phyloP scores from a whole-genome alignment of 169 alveolate genomes.

The Plasmodium fragile region DNA sequence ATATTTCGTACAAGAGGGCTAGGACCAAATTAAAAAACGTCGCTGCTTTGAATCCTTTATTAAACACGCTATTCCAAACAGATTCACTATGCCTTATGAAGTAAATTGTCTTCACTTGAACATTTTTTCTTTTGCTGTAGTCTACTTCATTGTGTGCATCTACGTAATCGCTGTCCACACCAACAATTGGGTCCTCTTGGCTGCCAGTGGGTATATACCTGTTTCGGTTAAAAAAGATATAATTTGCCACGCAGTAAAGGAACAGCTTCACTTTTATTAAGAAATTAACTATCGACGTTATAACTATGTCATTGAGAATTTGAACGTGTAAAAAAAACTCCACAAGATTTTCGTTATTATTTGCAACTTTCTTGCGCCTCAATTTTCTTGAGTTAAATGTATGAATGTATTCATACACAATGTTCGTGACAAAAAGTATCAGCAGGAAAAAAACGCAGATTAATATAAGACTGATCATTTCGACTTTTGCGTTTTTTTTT shows the following conservation, averaged over 20 bases:
- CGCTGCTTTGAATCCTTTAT: neutral
- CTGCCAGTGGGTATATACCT: neutral
- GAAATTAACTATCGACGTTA: conserved; percentile 3
- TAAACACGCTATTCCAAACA: conserved; percentile 50
- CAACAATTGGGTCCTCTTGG: neutral
- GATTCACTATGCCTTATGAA: conserved; percentile 71
- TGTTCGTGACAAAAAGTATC: neutral
- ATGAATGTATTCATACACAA: conserved; percentile 32
- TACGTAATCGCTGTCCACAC: neutral
- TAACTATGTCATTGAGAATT: conserved; percentile 11
- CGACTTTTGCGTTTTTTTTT: neutral
- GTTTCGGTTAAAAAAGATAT: neutral
- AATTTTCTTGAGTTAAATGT: conserved; percentile 9
- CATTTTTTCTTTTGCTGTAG: neutral
- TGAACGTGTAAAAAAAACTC: conserved; percentile 33
- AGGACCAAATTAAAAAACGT: conserved; percentile 1
- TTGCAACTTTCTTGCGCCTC: neutral
- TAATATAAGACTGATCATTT: neutral
- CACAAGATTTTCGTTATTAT: neutral
- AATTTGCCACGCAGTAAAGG: neutral
- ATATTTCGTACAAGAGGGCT: conserved; percentile 20
- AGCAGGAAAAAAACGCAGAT: neutral
- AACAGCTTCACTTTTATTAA: conserved; percentile 12
- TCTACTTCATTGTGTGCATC: neutral
- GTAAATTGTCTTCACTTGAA: conserved; percentile 50